phyloP scores from a whole-genome alignment of 495 filamentous ascomycete genomes.

The Aspergillus sparsus region DNA sequence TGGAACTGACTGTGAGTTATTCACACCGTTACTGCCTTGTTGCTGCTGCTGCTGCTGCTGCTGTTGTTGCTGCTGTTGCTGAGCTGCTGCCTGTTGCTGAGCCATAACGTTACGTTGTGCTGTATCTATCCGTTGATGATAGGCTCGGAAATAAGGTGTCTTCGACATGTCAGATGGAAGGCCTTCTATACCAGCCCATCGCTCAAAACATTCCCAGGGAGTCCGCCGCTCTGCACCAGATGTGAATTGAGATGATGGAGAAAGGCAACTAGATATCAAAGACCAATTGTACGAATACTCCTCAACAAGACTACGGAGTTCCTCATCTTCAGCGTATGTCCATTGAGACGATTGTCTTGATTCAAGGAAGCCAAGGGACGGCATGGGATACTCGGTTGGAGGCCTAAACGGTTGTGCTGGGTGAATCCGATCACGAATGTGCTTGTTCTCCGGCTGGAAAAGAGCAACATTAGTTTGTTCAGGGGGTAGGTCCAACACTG shows the following conservation, averaged over 20 bases:
- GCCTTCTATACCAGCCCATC: constrained; percentile 89
- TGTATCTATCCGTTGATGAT: constrained; percentile 75
- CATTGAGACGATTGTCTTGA: constrained; percentile 82
- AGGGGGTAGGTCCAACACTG: constrained; percentile 58
- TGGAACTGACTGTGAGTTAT: constrained; percentile 56
- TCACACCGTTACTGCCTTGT: constrained; percentile 41
- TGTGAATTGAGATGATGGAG: constrained; percentile 69
- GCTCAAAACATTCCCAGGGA: constrained; percentile 98
- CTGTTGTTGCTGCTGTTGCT: constrained; percentile 47
- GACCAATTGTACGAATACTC: constrained; percentile 98
- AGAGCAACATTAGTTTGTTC: constrained; percentile 79
- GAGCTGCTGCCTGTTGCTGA: constrained; percentile 62
- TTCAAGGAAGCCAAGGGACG: constrained; percentile 85
- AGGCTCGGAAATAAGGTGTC: constrained; percentile 86
- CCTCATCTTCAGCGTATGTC: constrained; percentile 86
- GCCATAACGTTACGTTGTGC: constrained; percentile 67
- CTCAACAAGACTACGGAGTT: constrained; percentile 77
- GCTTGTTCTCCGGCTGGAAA: constrained; percentile 87
- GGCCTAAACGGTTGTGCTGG: constrained; percentile 91
- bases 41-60: constrained; percentile 58
- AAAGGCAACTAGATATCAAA: constrained; percentile 77
- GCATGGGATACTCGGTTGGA: constrained; percentile 88
- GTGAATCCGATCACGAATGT: constrained; percentile 84
- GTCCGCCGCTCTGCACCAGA: constrained; percentile 88
- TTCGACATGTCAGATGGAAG: constrained; percentile 89